Base-by-base conservation (phyloP, 805 yeast species). In the Starmerella vaccinii region DNA sequence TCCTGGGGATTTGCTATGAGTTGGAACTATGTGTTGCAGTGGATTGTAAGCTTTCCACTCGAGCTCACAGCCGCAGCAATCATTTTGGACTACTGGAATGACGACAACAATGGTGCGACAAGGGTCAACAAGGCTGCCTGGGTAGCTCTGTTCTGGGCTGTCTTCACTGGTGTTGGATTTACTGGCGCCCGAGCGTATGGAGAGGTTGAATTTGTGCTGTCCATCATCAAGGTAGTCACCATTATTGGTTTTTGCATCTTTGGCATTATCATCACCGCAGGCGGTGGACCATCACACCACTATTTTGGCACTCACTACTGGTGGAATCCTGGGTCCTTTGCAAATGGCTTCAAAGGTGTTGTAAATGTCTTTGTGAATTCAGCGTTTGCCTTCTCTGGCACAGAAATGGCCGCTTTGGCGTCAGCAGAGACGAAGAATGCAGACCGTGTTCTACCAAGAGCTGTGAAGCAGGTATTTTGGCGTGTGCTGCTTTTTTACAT, bases 401-500 rank as follows among this genome's bases (percentile, higher is more conserved):
- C 84, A 12, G 92, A 84, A 65, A 71, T 84, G 57, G 77, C 77
- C 30, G 85, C 86, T 38, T 70, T 84, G 40, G 83, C 88, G 9
- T 82, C 88, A 18, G 87, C 89, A 5, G 92, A 84, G 65, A 72
- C 85, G 27, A 75, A 68, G 41, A 76, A 83, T 63, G 88, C 90
- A 42, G 71, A 84, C 59, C 73, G 72, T 52, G 68, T 82, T 2
- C 73, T 83, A 47, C 90, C 90, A 27, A 72, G 76, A 45, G 88
- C 90, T 38, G 79, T 82, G 49, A 84, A 83, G 66, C 88, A 84
- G 67, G 85, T 83, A 2, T 82, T 85, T 67, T 84, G 92, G 90
- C 74, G 92, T 67, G 80, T 85, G 52, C 68, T 81, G 15, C 65
- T 82, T 56, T 84, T 84, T 62, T 85, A 84, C 68, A 72, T 85